phyloP scores from a whole-genome alignment of 1,284 basidiomycete species.

The Melampsora americana region DNA sequence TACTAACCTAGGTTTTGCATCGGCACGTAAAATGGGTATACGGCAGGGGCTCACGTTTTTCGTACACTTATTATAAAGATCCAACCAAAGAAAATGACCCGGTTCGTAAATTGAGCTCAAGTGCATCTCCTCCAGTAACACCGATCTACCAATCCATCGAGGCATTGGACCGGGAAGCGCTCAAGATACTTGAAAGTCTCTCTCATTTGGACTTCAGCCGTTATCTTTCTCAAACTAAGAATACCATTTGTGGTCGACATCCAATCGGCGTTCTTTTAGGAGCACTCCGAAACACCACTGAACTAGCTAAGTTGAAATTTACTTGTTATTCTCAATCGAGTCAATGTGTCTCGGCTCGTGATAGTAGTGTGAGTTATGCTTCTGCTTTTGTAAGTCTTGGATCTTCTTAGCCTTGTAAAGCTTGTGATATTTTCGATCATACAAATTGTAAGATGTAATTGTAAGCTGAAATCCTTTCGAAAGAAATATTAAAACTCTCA shows the following conservation, averaged over 20 bases:
- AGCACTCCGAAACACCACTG: conserved; percentile 62
- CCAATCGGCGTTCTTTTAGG: conserved; percentile 88
- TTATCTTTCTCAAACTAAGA: conserved; percentile 78
- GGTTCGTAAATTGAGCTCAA: conserved; percentile 52
- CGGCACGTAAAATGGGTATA: conserved; percentile 3
- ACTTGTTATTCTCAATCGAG: conserved; percentile 90
- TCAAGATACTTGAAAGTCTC: conserved; percentile 8
- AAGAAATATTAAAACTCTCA: too few relatives aligned
- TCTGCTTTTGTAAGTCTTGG: conserved; percentile 66
- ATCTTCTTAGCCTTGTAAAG: too few relatives aligned
- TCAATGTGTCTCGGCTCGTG: conserved; percentile 64
- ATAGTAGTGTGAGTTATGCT: conserved; percentile 93
- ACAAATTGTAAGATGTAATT: too few relatives aligned
- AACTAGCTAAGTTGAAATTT: conserved; percentile 58
- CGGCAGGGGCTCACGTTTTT: conserved; percentile 79
- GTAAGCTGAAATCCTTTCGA: too few relatives aligned
- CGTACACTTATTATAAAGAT: conserved; percentile 85
- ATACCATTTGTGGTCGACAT: conserved; percentile 94
- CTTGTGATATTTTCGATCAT: too few relatives aligned
- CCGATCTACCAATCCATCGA: conserved; percentile 63
- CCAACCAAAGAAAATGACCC: conserved; percentile 58
- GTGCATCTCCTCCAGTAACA: conserved; percentile 60
- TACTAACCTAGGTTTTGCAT: conserved; percentile 24
- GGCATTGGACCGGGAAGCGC: conserved; percentile 56
- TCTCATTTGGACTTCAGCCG: conserved; percentile 6